These are phyloP conservation scores for Herpetospermum pedunculosum DNA, from an alignment of 306 rosid species.

Conservation along the genomic window DNA sequence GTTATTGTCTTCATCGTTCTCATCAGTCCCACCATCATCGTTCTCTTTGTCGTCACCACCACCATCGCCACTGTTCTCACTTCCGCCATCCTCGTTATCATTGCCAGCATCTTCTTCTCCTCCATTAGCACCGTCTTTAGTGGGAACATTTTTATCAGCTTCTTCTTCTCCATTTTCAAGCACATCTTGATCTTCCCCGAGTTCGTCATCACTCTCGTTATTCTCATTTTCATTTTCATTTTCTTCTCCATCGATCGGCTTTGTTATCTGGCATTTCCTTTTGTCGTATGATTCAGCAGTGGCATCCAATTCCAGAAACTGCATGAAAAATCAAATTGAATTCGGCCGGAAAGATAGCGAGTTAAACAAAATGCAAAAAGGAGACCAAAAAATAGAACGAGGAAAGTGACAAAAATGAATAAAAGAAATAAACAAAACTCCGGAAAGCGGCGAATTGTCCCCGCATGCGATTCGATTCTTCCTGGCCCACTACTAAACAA, in stretches of 20 bases:
- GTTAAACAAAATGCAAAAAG: neutral
- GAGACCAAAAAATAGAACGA: neutral
- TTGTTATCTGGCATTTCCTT: neutral
- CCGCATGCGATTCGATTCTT: neutral
- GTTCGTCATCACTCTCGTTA: neutral
- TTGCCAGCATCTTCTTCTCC: neutral
- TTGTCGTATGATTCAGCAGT: neutral
- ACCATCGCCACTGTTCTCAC: neutral
- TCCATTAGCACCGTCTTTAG: conserved; percentile 11
- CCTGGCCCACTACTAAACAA: neutral
- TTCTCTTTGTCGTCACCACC: neutral
- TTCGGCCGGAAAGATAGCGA: neutral
- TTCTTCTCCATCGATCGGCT: conserved; percentile 20
- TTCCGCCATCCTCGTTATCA: neutral
- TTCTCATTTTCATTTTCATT: conserved; percentile 12
- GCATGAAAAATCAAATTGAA: neutral
- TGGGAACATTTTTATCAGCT: conserved; percentile 9
- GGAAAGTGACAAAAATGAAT: neutral
- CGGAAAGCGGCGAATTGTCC: neutral
- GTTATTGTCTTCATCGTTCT: neutral
- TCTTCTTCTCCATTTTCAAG: conserved; percentile 15
- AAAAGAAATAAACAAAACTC: neutral
- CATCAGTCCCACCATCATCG: neutral
- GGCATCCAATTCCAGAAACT: neutral
- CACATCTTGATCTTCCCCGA: conserved; percentile 11